Evolutionary conservation across 2,329 filamentous ascomycete genomes (phyloP).

Genomic region (Leptodontidium sp.): DNA sequence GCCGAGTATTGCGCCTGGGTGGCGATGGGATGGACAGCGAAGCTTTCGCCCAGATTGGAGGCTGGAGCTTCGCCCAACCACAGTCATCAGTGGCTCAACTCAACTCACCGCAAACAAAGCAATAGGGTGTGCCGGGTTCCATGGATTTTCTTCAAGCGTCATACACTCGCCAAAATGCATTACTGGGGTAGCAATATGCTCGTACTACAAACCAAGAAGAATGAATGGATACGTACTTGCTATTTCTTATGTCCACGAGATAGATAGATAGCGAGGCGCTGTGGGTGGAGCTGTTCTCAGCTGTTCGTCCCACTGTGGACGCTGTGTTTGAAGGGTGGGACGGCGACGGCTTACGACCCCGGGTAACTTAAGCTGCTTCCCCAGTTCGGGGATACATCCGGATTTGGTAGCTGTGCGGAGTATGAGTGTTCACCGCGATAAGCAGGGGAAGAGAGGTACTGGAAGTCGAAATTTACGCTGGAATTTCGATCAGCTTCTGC

Average conservation of each 20-base stretch:
- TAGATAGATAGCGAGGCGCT: not conserved
- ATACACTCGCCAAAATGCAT: not conserved
- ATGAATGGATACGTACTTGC: not conserved
- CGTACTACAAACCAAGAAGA: not conserved
- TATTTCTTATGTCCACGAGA: not conserved
- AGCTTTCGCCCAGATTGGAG: conserved; percentile 7
- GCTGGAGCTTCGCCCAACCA: no score
- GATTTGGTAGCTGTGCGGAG: not conserved
- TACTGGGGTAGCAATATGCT: not conserved
- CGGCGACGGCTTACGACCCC: not conserved
- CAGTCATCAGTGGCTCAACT: no score
- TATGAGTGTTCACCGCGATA: not conserved
- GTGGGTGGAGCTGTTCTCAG: not conserved
- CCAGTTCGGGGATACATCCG: not conserved
- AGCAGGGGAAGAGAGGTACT: not conserved
- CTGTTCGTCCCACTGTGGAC: not conserved
- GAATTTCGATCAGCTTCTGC: not conserved
- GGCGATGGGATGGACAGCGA: not conserved
- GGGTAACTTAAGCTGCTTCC: not conserved
- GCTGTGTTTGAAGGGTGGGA: not conserved
- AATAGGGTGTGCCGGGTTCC: not conserved
- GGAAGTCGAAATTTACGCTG: no score
- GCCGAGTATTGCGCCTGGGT: not conserved
- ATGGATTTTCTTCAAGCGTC: not conserved
- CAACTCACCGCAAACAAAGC: not conserved